Evolutionary conservation across 2,329 filamentous ascomycete species (phyloP).

Genomic region (Golovinomyces cichoracearum): DNA sequence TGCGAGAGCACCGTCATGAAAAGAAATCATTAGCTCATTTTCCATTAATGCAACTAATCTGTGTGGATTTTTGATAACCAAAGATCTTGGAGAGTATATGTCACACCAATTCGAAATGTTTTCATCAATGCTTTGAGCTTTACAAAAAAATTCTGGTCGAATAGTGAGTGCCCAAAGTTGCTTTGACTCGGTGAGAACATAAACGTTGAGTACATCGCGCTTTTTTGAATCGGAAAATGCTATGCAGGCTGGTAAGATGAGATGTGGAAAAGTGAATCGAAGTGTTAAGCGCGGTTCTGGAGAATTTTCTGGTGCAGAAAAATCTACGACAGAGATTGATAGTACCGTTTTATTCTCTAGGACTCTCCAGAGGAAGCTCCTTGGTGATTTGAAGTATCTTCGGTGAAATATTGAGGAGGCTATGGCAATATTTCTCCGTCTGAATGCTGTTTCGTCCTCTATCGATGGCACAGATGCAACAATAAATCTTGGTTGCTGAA

Average conservation of each 20-base stretch:
- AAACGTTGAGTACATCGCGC: conserved; percentile 52
- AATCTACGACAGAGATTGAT: conserved; percentile 59
- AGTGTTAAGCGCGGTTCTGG: conserved; percentile 49
- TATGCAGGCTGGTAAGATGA: conserved; percentile 52
- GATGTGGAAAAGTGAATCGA: conserved; percentile 48
- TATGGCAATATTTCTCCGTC: conserved; percentile 44
- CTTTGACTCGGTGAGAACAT: conserved; percentile 53
- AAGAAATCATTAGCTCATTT: conserved; percentile 50
- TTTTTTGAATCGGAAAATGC: conserved; percentile 57
- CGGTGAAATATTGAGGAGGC: conserved; percentile 70
- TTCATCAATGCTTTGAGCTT: conserved; percentile 40
- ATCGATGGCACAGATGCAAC: conserved; percentile 16
- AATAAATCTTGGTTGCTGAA: conserved; percentile 18
- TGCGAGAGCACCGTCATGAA: conserved; percentile 55
- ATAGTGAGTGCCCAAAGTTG: conserved; percentile 66
- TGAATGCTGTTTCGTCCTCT: conserved; percentile 51
- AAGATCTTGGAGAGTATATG: conserved; percentile 42
- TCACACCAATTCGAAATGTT: conserved; percentile 55
- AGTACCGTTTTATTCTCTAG: conserved; percentile 55
- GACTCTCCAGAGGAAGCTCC: conserved; percentile 75
- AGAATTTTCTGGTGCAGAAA: conserved; percentile 40
- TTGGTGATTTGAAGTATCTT: conserved; percentile 45
- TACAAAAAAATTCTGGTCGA: conserved; percentile 56
- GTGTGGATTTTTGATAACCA: conserved; percentile 57
- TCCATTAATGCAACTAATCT: conserved; percentile 49